Percentiles rank a stretch among this genome's conserved stretches.
These are phyloP conservation scores for Actinomortierella ambigua DNA, from an alignment of 371 early-diverging fungal genomes.

Conservation along the genomic window DNA sequence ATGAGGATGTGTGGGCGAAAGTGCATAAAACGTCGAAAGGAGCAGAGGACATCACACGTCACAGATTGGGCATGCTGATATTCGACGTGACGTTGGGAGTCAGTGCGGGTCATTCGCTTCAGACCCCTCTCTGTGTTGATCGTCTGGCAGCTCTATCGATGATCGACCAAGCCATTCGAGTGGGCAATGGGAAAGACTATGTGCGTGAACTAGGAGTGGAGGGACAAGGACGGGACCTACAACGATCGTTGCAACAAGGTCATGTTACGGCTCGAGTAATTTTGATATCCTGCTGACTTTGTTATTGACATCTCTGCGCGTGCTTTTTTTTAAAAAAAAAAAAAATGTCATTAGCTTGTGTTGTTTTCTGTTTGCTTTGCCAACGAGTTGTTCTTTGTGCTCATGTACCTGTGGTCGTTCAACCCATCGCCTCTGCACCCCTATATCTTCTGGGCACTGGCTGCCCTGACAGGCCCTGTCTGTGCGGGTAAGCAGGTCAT, in stretches of 20 bases:
- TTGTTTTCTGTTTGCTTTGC: slow-evolving; percentile 91
- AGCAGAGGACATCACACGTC: too few species aligned
- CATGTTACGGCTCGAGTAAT: background rate
- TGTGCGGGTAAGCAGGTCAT: slow-evolving; percentile 87
- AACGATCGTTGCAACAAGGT: background rate
- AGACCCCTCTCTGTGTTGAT: background rate
- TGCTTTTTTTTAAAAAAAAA: background rate
- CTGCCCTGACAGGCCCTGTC: slow-evolving; percentile 73
- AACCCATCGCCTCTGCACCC: slow-evolving; percentile 18
- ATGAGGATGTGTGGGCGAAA: background rate
- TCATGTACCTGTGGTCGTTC: slow-evolving; percentile 74
- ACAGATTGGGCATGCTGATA: too few species aligned
- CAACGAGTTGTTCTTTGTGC: slow-evolving; percentile 89
- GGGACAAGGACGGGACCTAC: too few species aligned
- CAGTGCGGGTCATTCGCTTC: too few species aligned
- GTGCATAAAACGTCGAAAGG: background rate
- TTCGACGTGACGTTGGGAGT: too few species aligned
- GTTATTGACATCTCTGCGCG: background rate
- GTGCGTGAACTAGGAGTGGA: too few species aligned
- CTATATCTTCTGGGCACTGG: slow-evolving; percentile 28
- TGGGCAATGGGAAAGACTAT: too few species aligned
- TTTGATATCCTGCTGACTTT: background rate
- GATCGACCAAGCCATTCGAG: too few species aligned
- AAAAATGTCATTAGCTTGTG: slow-evolving; percentile 59
- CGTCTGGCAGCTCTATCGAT: too few species aligned